Base-by-base conservation (phyloP, 1,284 basidiomycete genomes). In the Ceratobasidium sp. region DNA sequence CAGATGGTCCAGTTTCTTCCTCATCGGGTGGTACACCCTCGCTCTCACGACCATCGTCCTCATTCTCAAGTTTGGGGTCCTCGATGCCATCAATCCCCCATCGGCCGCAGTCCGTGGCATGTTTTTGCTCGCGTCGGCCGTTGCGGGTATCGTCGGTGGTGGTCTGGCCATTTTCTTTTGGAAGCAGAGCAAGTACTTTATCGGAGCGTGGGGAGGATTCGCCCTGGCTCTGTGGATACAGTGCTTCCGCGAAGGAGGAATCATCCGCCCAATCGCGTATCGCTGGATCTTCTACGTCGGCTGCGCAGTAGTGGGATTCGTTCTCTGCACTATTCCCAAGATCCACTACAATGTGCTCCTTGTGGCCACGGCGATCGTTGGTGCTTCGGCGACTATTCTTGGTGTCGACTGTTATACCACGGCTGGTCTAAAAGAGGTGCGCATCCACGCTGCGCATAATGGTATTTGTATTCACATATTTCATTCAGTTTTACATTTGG, bases 401-500 rank as follows among this genome's bases (percentile, higher is more conserved):
- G 95, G 95, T 8, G 87, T 97, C 58, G 96, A 98, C 79, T 98
- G 96, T 79, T 98, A 88, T 78, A 92, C 93, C 2, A 90, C 92
- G 5, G 92, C 90, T 3, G 92, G 91, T 27, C 84, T 97, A 69
- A 98, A 98, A 81, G 96, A 97, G 84, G 91, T 68, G 45, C 72
- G 78, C 77, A 47, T 43, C 49, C 10, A 15, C 70, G 49, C 34
- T 68, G 43, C 32, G 5, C 22, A 32, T 12, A 15, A 50, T 32
- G 27, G 31, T 6, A 13, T 47, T 10, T 60, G 22, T 13, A 20
- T 53, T 50, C 34, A n/a, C 67, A n/a, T 68, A 17, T 43, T 29
- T 54, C 69, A 71, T 70, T 35, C 52, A 93, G 91, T 97, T 96
- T 80, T 98, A 97, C 79, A 82, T 96, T 58, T 96, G 92, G 88